Evolutionary conservation across 306 rosid species (phyloP), one percentile per base, ranked within the genome.

Genomic region (Chamaecrista fasciculata): DNA sequence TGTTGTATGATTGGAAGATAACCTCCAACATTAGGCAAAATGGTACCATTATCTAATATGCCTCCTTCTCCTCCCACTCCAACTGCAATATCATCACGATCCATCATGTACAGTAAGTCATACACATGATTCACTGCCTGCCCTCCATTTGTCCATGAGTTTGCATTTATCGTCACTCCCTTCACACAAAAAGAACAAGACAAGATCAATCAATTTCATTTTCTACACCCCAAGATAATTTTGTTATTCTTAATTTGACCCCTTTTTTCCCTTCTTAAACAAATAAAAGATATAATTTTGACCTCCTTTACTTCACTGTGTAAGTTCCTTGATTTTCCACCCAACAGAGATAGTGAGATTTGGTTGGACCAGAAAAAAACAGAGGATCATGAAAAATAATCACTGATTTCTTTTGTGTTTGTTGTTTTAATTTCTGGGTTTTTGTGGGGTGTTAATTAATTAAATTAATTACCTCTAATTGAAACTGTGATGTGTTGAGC

Each of bases 1-100:
- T 94, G 98, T 56, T 94, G 94, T 7, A 88, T 88, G 19, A 94
- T 79, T 8, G 98, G 86, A 82, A 86, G 96, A 76, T 83, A 94
- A 5, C 97, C 98, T 42, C 98, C 98, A 33, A 94, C 98, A 64
- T 90, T 78, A 0, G 90, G 89, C 46, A 80, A 78, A 7, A 88
- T 86, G 23, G 89, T 86, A 47, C 92, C 92, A 71, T 88, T 76
- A 36, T 62, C 64, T 3, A 71, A 78, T 6, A 94, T 85, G 28
- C 95, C 98, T 25, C 98, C 98, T 6, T 94, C 98, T 0, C 98
- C 98, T 1, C 98, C 98, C 2, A 94, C 80, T 63, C 97, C 98
- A 72, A 94, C 95, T 0, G 87, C 81, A 24, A 90, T 18, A 66
- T 91, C 96, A 63, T 94, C 97, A 25, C 98, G 78, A 0, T 78